Evolutionary conservation across 495 filamentous ascomycete species (phyloP).

Genomic region (Aspergillus incahuasiensis): DNA sequence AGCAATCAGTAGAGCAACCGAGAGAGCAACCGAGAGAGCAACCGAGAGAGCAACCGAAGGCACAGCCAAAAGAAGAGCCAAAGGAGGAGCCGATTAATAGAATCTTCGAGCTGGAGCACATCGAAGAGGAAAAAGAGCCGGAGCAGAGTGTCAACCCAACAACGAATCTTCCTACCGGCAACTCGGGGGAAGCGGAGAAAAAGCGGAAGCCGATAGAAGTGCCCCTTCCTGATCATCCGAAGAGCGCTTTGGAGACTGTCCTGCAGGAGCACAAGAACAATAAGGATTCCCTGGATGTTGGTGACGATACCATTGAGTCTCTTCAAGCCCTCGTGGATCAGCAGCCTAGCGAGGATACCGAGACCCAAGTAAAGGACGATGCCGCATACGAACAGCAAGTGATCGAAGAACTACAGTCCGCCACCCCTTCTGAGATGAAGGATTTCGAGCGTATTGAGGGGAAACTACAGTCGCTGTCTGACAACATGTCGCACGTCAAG

Average conservation of each 20-base stretch:
- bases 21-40: not conserved
- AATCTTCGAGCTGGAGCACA: not conserved
- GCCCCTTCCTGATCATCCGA: slow-evolving; percentile 41
- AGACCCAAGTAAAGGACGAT: slow-evolving; percentile 35
- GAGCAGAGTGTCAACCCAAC: not conserved
- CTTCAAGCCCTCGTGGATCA: slow-evolving; percentile 53
- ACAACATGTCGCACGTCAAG: slow-evolving; percentile 62
- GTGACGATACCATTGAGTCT: slow-evolving; percentile 60
- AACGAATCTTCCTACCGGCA: not conserved
- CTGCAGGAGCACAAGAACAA: slow-evolving; percentile 48
- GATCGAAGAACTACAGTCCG: slow-evolving; percentile 32
- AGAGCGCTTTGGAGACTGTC: slow-evolving; percentile 49
- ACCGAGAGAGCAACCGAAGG: too few species aligned
- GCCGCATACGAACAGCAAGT: slow-evolving; percentile 32
- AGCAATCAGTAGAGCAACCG: not conserved
- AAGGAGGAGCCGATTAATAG: not conserved
- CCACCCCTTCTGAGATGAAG: slow-evolving; percentile 34
- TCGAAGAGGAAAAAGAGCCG: not conserved
- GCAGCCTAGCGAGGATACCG: slow-evolving; percentile 22
- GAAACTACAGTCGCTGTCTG: slow-evolving; percentile 53
- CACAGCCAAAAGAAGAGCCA: slow-evolving; percentile 1
- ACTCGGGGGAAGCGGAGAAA: not conserved
- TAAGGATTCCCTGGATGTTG: slow-evolving; percentile 40
- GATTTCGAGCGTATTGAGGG: slow-evolving; percentile 56
- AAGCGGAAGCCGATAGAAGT: slow-evolving; percentile 15